Conservation (phyloP, 352 stramenopile species). For the Thalassiosira allenii region DNA sequence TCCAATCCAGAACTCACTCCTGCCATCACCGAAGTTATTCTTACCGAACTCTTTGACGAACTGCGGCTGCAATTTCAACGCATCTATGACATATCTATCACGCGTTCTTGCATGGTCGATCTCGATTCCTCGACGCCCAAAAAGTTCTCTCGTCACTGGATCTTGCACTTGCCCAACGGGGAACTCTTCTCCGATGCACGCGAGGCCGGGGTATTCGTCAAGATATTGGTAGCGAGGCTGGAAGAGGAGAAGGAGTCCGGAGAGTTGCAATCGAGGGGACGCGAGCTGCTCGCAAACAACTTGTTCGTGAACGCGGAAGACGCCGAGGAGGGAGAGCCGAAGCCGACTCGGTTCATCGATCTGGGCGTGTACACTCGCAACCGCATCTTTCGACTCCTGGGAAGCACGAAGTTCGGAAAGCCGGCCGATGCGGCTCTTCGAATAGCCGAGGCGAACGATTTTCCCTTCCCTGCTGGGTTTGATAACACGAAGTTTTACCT, state of each 20-base stretch:
- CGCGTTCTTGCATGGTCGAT: conserved; percentile 82
- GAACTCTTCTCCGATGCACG: conserved; percentile 86
- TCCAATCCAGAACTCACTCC: conserved; percentile 32
- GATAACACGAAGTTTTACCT: conserved; percentile 61
- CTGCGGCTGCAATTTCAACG: conserved; percentile 24
- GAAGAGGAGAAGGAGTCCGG: conserved; percentile 28
- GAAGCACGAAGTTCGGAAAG: conserved; percentile 92
- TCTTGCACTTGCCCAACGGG: conserved; percentile 89
- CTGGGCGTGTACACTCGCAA: conserved; percentile 95
- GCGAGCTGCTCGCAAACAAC: conserved; percentile 27
- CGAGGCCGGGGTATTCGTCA: conserved; percentile 84
- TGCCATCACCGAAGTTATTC: conserved; percentile 31
- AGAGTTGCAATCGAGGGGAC: conserved; percentile 25
- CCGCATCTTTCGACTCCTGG: conserved; percentile 92
- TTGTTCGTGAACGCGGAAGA: conserved; percentile 41
- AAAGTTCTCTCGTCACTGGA: conserved; percentile 94
- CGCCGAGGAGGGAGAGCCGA: conserved; percentile 3
- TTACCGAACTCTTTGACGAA: conserved; percentile 45
- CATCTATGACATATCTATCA: conserved; percentile 21
- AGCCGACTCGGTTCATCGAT: conserved; percentile 85
- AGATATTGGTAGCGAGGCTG: conserved; percentile 83
- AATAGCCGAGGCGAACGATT: conserved; percentile 58
- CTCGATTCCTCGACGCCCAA: conserved; percentile 90
- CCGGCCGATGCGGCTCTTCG: conserved; percentile 38
- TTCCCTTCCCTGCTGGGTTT: conserved; percentile 53